These are phyloP conservation scores for Botryotinia calthae DNA, from an alignment of 2,329 filamentous ascomycete genomes.

Conservation along the genomic window DNA sequence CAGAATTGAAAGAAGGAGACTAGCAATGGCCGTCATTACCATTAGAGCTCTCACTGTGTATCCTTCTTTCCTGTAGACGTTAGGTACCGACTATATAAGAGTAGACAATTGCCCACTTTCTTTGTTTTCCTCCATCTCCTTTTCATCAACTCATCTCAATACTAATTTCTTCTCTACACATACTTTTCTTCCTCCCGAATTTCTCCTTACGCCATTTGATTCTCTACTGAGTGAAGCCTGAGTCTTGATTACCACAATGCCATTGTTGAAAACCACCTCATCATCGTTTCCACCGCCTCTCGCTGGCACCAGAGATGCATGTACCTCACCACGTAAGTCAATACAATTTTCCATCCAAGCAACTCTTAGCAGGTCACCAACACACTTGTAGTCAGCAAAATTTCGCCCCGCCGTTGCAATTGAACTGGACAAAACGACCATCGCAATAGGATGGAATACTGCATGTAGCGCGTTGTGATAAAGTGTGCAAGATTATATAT, in stretches of 20 bases:
- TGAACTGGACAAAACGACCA: not conserved
- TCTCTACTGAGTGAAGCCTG: not conserved
- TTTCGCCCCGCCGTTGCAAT: not conserved
- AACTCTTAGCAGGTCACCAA: not conserved
- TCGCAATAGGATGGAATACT: not conserved
- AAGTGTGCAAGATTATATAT: not conserved
- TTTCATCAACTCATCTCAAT: not conserved
- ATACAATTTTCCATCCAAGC: not conserved
- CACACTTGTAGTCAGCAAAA: not conserved
- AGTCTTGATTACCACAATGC: not conserved
- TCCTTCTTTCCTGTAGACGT: not conserved
- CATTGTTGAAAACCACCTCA: not conserved
- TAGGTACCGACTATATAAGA: not conserved
- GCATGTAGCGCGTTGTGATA: not conserved
- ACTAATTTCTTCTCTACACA: not conserved
- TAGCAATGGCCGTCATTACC: not conserved
- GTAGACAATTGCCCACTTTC: not conserved
- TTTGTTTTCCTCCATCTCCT: not conserved
- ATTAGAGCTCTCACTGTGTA: not conserved
- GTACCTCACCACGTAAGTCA: not conserved
- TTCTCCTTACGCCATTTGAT: not conserved
- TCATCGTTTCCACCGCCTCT: not conserved
- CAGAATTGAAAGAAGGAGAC: not conserved
- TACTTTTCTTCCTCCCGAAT: not conserved
- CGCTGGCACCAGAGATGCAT: not conserved